These are phyloP conservation scores for Suillus plorans DNA, from an alignment of 768 basidiomycete genomes.

Conservation along the genomic window DNA sequence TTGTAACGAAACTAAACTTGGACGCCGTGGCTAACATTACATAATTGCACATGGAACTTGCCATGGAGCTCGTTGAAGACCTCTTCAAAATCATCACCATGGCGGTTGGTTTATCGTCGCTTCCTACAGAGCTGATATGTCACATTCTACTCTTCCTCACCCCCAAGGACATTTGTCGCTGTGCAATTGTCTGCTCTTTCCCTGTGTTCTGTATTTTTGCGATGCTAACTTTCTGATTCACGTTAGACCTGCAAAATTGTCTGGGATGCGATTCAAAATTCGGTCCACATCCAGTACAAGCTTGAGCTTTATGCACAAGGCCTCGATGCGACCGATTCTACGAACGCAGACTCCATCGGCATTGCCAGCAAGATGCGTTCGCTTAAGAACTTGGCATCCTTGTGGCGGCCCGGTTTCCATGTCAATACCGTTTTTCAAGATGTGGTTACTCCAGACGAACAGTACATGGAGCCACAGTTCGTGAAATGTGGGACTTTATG, in stretches of 20 bases:
- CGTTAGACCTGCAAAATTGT: not conserved
- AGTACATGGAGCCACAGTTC: no score
- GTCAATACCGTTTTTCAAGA: not conserved
- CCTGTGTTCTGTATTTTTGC: not conserved
- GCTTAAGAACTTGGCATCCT: not conserved
- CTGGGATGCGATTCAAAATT: not conserved
- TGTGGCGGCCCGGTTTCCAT: not conserved
- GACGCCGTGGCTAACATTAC: no score
- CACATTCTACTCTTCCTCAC: not conserved
- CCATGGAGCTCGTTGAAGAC: not conserved
- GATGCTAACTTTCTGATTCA: not conserved
- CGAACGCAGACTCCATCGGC: not conserved
- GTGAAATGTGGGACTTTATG: conserved; percentile 1
- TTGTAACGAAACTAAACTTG: no score
- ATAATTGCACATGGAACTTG: not conserved
- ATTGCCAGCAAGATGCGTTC: not conserved
- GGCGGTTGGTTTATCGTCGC: not conserved
- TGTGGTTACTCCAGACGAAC: not conserved
- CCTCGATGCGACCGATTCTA: not conserved
- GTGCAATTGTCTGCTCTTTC: not conserved
- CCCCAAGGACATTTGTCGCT: not conserved
- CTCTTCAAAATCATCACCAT: not conserved
- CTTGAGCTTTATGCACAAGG: conserved; percentile 1
- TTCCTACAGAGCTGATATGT: not conserved
- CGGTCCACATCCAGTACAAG: not conserved